These are phyloP conservation scores for Carex myosuroides DNA, from an alignment of 176 grass and related monocot species.

Conservation along the genomic window DNA sequence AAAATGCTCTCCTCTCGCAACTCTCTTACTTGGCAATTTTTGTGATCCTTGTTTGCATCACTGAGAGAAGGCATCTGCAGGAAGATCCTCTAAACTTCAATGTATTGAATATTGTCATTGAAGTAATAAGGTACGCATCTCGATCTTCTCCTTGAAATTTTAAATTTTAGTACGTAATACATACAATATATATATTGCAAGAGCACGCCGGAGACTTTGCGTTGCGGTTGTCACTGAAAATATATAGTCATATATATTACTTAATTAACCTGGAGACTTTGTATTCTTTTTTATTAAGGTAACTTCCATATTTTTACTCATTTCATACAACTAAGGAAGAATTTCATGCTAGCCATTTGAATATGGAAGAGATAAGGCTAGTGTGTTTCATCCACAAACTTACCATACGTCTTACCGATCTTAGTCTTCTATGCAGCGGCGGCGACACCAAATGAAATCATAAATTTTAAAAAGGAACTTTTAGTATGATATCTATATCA, in stretches of 20 bases:
- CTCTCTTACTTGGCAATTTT: conserved; percentile 47
- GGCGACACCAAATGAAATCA: neutral
- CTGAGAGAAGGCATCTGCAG: conserved; percentile 42
- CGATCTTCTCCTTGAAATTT: neutral
- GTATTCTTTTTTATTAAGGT: too few species aligned
- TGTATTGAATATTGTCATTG: conserved; percentile 50
- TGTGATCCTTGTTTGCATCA: conserved; percentile 51
- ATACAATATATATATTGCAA: neutral
- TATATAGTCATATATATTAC: neutral
- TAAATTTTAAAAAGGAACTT: neutral
- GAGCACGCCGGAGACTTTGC: too few species aligned
- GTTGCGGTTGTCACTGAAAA: neutral
- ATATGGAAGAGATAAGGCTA: neutral
- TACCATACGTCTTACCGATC: too few species aligned
- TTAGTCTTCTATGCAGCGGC: neutral
- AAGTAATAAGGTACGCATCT: conserved; percentile 42
- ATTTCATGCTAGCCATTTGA: neutral
- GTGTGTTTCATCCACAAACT: neutral
- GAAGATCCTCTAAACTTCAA: conserved; percentile 59
- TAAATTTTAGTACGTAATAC: neutral
- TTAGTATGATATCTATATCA: too few species aligned
- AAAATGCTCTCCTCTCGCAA: conserved; percentile 41
- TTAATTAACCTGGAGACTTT: too few species aligned
- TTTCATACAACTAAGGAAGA: neutral
- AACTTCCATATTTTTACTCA: neutral